Conservation (phyloP, 2,329 filamentous ascomycete genomes). For the Neofusicoccum umdonicola region DNA sequence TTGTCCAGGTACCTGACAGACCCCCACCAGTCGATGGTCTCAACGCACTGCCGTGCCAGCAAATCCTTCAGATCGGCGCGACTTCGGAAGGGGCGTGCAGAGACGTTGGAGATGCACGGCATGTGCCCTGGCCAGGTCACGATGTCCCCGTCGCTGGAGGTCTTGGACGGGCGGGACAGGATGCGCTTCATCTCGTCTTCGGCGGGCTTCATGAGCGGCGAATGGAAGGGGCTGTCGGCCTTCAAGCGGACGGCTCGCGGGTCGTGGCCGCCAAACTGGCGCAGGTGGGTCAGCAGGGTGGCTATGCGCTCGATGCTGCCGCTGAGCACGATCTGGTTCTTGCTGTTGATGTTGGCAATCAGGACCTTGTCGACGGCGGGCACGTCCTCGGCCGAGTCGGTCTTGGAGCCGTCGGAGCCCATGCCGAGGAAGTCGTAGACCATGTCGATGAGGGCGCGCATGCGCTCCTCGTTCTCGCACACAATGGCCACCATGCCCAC, state of each 20-base stretch:
- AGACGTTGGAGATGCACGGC: slow-evolving; percentile 84
- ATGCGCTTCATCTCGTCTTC: slow-evolving; percentile 69
- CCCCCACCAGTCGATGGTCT: slow-evolving; percentile 93
- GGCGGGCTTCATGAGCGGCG: slow-evolving; percentile 85
- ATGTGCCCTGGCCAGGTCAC: slow-evolving; percentile 72
- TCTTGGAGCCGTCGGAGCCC: slow-evolving; percentile 62
- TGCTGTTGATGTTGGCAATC: slow-evolving; percentile 92
- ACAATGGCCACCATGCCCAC: slow-evolving; percentile 95
- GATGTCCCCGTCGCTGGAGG: slow-evolving; percentile 60
- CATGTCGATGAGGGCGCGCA: slow-evolving; percentile 66
- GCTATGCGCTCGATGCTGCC: slow-evolving; percentile 81
- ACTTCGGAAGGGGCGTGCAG: slow-evolving; percentile 71
- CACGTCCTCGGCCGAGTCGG: slow-evolving; percentile 64
- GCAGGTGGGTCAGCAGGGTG: slow-evolving; percentile 76
- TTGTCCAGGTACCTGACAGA: slow-evolving; percentile 87
- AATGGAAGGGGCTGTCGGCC: slow-evolving; percentile 87
- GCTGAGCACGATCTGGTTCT: slow-evolving; percentile 92
- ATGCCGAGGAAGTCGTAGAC: slow-evolving; percentile 78
- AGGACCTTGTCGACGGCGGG: slow-evolving; percentile 82
- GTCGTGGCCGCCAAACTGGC: slow-evolving; percentile 89
- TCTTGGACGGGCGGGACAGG: slow-evolving; percentile 55
- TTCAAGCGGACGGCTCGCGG: slow-evolving; percentile 83
- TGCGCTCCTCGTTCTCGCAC: slow-evolving; percentile 72
- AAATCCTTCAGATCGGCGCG: slow-evolving; percentile 75
- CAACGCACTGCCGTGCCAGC: slow-evolving; percentile 77